phyloP scores from a whole-genome alignment of 495 filamentous ascomycete species.

The Aspergillus steynii region DNA sequence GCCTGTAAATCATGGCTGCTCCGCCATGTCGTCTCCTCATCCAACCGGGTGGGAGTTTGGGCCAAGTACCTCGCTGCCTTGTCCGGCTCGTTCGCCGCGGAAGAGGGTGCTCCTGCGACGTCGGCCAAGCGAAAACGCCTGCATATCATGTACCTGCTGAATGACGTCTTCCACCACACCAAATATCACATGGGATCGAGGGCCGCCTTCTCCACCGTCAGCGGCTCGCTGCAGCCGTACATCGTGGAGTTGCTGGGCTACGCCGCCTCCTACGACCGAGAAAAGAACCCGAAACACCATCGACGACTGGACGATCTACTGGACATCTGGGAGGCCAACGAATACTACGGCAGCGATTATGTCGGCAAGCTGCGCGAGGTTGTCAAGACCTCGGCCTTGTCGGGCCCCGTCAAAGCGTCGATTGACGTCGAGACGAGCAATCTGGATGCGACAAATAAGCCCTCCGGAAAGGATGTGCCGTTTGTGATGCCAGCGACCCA shows the following conservation, averaged over 20 bases:
- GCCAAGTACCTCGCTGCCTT: slow-evolving; percentile 77
- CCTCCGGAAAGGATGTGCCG: slow-evolving; percentile 54
- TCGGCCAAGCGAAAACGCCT: slow-evolving; percentile 70
- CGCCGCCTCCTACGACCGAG: slow-evolving; percentile 58
- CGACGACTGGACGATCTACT: slow-evolving; percentile 65
- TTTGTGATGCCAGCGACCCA: slow-evolving; percentile 75
- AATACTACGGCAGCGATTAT: slow-evolving; percentile 63
- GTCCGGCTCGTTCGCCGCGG: slow-evolving; percentile 55
- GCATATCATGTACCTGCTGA: slow-evolving; percentile 79
- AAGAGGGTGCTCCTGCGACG: slow-evolving; percentile 27
- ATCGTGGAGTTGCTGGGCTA: slow-evolving; percentile 62
- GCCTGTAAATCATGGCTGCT: slow-evolving; percentile 87
- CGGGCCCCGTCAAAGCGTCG: slow-evolving; percentile 28
- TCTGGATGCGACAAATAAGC: slow-evolving; percentile 23
- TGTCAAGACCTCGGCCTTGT: slow-evolving; percentile 48
- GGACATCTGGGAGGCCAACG: slow-evolving; percentile 68
- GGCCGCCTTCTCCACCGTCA: slow-evolving; percentile 52
- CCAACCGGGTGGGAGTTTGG: slow-evolving; percentile 62
- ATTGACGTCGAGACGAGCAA: slow-evolving; percentile 26
- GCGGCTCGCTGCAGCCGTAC: slow-evolving; percentile 57
- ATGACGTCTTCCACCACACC: slow-evolving; percentile 79
- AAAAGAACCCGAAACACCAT: slow-evolving; percentile 65
- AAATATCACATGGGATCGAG: slow-evolving; percentile 55
- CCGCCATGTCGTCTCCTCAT: slow-evolving; percentile 66
- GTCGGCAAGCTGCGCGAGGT: slow-evolving; percentile 61